Percentiles rank a stretch among this genome's conserved stretches.
These are phyloP conservation scores for Aspergillus ustus DNA, from an alignment of 2,329 filamentous ascomycete genomes.

Conservation along the genomic window DNA sequence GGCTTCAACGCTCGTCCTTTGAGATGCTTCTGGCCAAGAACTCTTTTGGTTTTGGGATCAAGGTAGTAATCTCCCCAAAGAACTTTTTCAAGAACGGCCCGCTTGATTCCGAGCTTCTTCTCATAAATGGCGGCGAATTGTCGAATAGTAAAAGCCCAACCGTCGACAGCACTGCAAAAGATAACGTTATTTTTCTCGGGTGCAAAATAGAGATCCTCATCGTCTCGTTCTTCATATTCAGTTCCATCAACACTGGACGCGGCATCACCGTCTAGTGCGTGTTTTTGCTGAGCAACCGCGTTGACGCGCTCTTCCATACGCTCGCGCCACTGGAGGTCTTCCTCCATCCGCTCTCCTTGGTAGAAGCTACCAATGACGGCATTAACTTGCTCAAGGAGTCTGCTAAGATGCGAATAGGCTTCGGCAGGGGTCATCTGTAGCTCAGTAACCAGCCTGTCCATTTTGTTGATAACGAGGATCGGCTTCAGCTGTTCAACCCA, in stretches of 20 bases:
- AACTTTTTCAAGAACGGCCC: constrained; percentile 84
- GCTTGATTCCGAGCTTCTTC: constrained; percentile 95
- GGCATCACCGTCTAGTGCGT: constrained; percentile 50
- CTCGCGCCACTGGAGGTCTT: constrained; percentile 95
- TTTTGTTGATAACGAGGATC: constrained; percentile 95
- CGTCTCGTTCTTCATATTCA: constrained; percentile 85
- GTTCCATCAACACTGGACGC: constrained; percentile 54
- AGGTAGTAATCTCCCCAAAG: constrained; percentile 97
- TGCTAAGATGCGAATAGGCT: constrained; percentile 86
- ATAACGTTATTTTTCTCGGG: constrained; percentile 99
- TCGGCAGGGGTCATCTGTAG: constrained; percentile 90
- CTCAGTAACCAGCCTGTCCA: constrained; percentile 92
- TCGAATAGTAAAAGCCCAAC: constrained; percentile 97
- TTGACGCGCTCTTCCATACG: constrained; percentile 84
- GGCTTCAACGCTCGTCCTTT: constrained; percentile 91
- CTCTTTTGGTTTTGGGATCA: constrained; percentile 94
- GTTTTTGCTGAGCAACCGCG: constrained; percentile 63
- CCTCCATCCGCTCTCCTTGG: constrained; percentile 97
- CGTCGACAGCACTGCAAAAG: constrained; percentile 95
- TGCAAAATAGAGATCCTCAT: constrained; percentile 97
- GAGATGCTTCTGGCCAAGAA: constrained; percentile 86
- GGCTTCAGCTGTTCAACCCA: constrained; percentile 97
- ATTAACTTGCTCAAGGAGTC: constrained; percentile 93
- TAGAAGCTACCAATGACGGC: constrained; percentile 97
- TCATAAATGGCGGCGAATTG: constrained; percentile 95